Conservation (phyloP, 768 basidiomycete genomes). For the Paxillus ammoniavirescens region DNA sequence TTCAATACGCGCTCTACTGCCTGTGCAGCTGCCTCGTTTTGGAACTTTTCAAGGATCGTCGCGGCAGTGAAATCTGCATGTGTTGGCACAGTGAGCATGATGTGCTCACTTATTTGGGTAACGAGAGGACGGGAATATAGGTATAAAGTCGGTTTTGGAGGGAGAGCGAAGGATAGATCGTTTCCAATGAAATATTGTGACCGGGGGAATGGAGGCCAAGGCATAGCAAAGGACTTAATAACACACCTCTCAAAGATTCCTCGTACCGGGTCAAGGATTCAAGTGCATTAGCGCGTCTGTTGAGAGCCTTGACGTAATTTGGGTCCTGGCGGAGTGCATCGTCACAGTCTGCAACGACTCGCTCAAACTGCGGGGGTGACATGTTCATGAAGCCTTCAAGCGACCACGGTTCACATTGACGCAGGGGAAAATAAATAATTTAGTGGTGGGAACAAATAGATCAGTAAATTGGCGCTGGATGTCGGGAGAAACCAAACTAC, state of each 20-base stretch:
- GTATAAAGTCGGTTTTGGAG: no score
- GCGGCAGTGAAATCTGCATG: constrained; percentile 89
- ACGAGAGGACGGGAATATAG: no score
- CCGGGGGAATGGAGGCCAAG: neutral
- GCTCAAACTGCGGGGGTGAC: constrained; percentile 77
- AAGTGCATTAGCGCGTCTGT: constrained; percentile 82
- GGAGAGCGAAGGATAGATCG: no score
- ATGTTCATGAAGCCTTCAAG: constrained; percentile 85
- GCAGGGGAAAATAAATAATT: no score
- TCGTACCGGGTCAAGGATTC: constrained; percentile 74
- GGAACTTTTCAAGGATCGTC: constrained; percentile 92
- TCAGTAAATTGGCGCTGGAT: neutral
- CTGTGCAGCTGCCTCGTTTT: constrained; percentile 72
- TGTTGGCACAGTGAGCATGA: neutral
- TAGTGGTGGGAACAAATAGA: neutral
- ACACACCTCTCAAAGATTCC: constrained; percentile 76
- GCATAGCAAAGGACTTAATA: neutral
- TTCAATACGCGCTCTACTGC: constrained; percentile 93
- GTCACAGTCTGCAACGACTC: constrained; percentile 86
- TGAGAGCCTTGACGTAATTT: constrained; percentile 86
- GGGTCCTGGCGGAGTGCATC: constrained; percentile 80
- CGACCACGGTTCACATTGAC: neutral
- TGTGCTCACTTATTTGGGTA: no score
- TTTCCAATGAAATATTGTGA: neutral
- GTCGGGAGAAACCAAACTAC: constrained; percentile 5